Evolutionary conservation across 257 asterid genomes (phyloP).

Genomic region (Nicotiana tabacum): DNA sequence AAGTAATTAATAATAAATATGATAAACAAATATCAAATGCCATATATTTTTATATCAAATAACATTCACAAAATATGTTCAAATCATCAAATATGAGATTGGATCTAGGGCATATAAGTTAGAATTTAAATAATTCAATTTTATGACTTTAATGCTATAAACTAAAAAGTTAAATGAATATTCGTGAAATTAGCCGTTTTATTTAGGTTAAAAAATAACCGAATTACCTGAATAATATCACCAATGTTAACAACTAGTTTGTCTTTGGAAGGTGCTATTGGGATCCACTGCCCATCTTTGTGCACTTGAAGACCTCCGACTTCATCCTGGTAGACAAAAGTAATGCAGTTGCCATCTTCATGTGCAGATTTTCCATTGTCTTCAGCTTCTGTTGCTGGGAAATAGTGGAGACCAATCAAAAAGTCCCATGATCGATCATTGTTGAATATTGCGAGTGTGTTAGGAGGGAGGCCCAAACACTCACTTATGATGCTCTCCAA

Average conservation of each 20-base stretch:
- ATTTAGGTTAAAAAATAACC: too few relatives aligned
- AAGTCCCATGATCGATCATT: slow-evolving; percentile 46
- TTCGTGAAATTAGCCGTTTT: neutral
- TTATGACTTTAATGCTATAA: too few relatives aligned
- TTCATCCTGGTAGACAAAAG: slow-evolving; percentile 46
- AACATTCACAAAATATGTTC: too few relatives aligned
- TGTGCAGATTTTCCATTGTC: slow-evolving; percentile 34
- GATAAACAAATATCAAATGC: too few relatives aligned
- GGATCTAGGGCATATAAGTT: too few relatives aligned
- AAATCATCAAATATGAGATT: too few relatives aligned
- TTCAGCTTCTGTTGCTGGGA: slow-evolving; percentile 33
- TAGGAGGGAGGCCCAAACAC: slow-evolving; percentile 43
- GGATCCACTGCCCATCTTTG: slow-evolving; percentile 38
- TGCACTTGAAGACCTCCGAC: slow-evolving; percentile 49
- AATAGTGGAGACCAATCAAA: slow-evolving; percentile 42
- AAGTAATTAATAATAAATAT: too few relatives aligned
- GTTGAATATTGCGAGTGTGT: slow-evolving; percentile 39
- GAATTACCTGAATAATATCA: slow-evolving; percentile 36
- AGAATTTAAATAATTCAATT: too few relatives aligned
- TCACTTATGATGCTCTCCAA: slow-evolving; percentile 42
- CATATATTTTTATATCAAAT: too few relatives aligned
- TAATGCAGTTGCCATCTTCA: slow-evolving; percentile 37
- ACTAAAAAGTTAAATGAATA: too few relatives aligned
- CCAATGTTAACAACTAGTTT: slow-evolving; percentile 39
- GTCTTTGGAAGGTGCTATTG: slow-evolving; percentile 26